Base-by-base conservation (phyloP, 768 basidiomycete genomes). In the Udeniomyces megalosporus region DNA sequence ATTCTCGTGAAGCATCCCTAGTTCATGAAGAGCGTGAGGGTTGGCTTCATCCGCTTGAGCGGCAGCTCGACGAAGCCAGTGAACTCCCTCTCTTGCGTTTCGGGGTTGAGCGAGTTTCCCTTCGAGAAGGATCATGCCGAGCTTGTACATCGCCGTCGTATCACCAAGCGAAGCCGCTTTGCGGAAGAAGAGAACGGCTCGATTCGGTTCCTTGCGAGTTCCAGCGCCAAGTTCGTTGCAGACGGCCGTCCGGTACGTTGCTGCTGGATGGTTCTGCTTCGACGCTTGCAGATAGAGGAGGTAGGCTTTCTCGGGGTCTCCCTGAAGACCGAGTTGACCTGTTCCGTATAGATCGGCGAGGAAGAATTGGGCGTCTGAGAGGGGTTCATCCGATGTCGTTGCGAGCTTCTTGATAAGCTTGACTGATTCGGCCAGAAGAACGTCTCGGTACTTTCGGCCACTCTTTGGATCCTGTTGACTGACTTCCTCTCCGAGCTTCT, bases 191-290 rank as follows among this genome's bases (percentile, higher is more conserved):
- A 90, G 84, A 29, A 90, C 84, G 8, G 95, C 95, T 49, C 95
- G 81, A 24, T 83, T 78, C 0, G 84, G 84, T 70, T 97, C 93
- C 68, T 84, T 80, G 68, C 85, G 81, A 1, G 95, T 99, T 32
- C 95, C 95, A 3, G 90, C 92, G 28, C 95, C 95, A 68, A 97
- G 88, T 74, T 97, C 95, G 73, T 97, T 97, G 75, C 95, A 99
- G 10, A 97, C 93, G 8, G 92, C 95, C 59, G 96, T 91, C 45
- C 95, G 86, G 71, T 99, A 99, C 38, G 86, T 88, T 31, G 90
- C 92, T 2, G 89, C 81, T 0, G 95, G 82, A 70, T 99, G 89
- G 70, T 96, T 95, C 75, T 96, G 88, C 75, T 97, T 97, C 31
- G 87, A 86, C 3, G 93, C 93, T 76, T 97, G 92, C 38, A 97